Evolutionary conservation across 495 filamentous ascomycete species (phyloP).

Genomic region (Aspergillus taichungensis): DNA sequence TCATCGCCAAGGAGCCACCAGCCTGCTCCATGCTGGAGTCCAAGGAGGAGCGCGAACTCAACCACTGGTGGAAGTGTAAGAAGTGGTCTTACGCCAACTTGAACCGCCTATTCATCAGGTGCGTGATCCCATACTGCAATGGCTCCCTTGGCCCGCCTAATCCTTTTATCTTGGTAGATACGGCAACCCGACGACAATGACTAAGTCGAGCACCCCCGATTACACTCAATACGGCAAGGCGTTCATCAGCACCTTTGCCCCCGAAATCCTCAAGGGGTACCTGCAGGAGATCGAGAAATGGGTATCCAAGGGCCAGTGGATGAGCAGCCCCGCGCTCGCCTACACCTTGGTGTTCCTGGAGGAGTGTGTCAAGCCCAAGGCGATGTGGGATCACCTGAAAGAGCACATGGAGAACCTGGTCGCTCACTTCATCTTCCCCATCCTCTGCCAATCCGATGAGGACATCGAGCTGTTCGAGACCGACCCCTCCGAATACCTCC

Average conservation of each 20-base stretch:
- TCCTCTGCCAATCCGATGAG: constrained; percentile 85
- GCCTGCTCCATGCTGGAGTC: constrained; percentile 72
- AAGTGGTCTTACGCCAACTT: constrained; percentile 98
- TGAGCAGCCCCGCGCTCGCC: constrained; percentile 86
- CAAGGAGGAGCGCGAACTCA: constrained; percentile 74
- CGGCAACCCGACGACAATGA: constrained; percentile 67
- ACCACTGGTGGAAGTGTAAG: constrained; percentile 99
- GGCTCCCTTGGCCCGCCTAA: constrained; percentile 1
- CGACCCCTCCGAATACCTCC: constrained; percentile 91
- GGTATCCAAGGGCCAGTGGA: constrained; percentile 89
- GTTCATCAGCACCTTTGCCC: constrained; percentile 86
- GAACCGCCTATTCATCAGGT: constrained; percentile 91
- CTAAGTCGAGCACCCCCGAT: constrained; percentile 58
- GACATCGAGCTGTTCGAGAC: constrained; percentile 90
- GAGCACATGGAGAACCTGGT: constrained; percentile 87
- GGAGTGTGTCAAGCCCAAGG: constrained; percentile 94
- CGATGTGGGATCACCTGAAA: constrained; percentile 90
- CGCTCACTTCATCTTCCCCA: constrained; percentile 88
- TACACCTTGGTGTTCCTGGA: constrained; percentile 90
- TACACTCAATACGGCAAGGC: constrained; percentile 74
- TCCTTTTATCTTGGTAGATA: constrained; percentile 48
- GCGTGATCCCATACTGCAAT: constrained; percentile 17
- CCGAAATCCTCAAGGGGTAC: constrained; percentile 90
- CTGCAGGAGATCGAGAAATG: constrained; percentile 90
- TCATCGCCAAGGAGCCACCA: constrained; percentile 79